Evolutionary conservation across 2,329 filamentous ascomycete genomes (phyloP).

Genomic region (Hypoxylon sp.): DNA sequence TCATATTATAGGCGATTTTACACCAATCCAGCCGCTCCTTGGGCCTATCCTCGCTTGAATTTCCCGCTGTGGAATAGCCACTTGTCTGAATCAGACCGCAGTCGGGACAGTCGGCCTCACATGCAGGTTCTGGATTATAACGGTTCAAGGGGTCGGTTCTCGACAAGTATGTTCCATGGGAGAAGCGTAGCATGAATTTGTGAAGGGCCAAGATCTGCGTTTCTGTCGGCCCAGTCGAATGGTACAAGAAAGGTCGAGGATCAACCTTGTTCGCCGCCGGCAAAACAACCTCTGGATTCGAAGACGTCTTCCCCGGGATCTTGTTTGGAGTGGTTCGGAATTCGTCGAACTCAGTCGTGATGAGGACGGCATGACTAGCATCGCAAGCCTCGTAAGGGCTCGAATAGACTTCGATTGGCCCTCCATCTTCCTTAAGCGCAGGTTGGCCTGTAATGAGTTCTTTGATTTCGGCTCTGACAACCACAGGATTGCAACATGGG

Average conservation of each 20-base stretch:
- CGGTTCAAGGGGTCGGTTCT: slow-evolving; percentile 62
- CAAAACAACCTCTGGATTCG: not conserved
- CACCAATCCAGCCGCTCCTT: slow-evolving; percentile 68
- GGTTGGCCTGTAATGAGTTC: slow-evolving; percentile 57
- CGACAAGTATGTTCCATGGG: slow-evolving; percentile 42
- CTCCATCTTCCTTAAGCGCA: slow-evolving; percentile 57
- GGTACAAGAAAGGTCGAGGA: slow-evolving; percentile 62
- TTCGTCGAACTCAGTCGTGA: slow-evolving; percentile 71
- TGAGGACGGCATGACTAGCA: slow-evolving; percentile 65
- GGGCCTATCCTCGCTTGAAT: slow-evolving; percentile 61
- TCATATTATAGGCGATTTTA: slow-evolving; percentile 65
- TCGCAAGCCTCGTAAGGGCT: slow-evolving; percentile 66
- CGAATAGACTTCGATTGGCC: slow-evolving; percentile 63
- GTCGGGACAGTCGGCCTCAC: slow-evolving; percentile 64
- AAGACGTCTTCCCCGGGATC: not conserved
- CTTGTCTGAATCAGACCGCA: slow-evolving; percentile 61
- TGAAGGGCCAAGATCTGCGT: slow-evolving; percentile 65
- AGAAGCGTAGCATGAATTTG: slow-evolving; percentile 60
- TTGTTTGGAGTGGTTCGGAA: slow-evolving; percentile 59
- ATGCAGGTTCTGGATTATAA: slow-evolving; percentile 62
- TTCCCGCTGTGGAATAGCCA: slow-evolving; percentile 61
- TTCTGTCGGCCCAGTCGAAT: slow-evolving; percentile 58
- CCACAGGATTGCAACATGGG: slow-evolving; percentile 69
- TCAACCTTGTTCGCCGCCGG: slow-evolving; percentile 52
- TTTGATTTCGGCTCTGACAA: slow-evolving; percentile 66